Percentiles rank a stretch among this genome's conserved stretches.
Evolutionary conservation across 2,329 filamentous ascomycete species (phyloP).

Genomic region (Cercospora sojina): DNA sequence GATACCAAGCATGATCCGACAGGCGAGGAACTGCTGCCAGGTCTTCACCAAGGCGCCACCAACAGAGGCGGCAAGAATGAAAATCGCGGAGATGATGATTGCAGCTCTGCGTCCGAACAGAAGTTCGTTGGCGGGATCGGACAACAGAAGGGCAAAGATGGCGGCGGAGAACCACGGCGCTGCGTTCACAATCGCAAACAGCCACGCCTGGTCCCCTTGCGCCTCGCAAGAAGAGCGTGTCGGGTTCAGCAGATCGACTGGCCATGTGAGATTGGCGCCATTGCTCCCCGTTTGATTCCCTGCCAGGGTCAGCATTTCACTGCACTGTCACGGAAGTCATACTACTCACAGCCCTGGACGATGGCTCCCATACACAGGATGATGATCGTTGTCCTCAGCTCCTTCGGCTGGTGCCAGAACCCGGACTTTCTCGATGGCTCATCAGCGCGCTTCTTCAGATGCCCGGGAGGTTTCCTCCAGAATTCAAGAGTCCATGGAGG

Average conservation of each 20-base stretch:
- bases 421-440: constrained; percentile 3
- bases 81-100: constrained; percentile 33
- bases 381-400: constrained; percentile 35
- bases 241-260: constrained; percentile 16
- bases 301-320: neutral
- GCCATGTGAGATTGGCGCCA: constrained; percentile 39
- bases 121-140: constrained; percentile 37
- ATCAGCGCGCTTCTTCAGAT: neutral
- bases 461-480: neutral
- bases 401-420: constrained; percentile 36
- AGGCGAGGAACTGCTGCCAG: constrained; percentile 35
- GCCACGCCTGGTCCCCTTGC: constrained; percentile 27
- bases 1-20: constrained; percentile 37
- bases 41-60: constrained; percentile 32
- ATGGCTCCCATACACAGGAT: constrained; percentile 38
- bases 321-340: neutral
- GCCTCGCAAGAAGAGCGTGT: neutral
- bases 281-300: constrained; percentile 39
- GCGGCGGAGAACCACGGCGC: constrained; percentile 37
- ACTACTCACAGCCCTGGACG: constrained; percentile 32
- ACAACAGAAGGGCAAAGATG: constrained; percentile 32
- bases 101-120: constrained; percentile 35
- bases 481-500: neutral
- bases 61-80: constrained; percentile 36
- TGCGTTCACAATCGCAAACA: constrained; percentile 38